Evolutionary conservation across 2,329 filamentous ascomycete genomes (phyloP).

Genomic region (Colletotrichum cereale): DNA sequence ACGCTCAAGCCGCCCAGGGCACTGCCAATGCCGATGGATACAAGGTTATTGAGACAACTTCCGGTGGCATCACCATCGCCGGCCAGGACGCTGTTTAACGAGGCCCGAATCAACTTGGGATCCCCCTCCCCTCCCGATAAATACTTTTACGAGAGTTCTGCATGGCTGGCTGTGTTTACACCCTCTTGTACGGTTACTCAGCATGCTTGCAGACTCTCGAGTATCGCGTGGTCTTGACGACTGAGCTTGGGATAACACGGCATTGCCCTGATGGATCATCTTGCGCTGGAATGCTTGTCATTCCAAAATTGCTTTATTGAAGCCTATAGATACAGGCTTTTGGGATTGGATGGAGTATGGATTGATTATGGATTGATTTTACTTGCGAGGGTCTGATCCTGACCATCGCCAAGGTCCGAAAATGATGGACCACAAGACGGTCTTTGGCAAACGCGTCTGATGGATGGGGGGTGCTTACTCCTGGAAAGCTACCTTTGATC

Average conservation of each 20-base stretch:
- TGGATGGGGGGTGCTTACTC: neutral
- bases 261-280: neutral
- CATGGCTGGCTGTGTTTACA: neutral
- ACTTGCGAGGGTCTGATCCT: neutral
- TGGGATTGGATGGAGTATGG: neutral
- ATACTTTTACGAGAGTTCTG: neutral
- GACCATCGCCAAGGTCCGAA: neutral
- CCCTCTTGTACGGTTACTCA: neutral
- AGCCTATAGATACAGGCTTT: neutral
- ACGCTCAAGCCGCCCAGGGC: constrained; percentile 81
- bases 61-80: constrained; percentile 59
- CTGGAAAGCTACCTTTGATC: neutral
- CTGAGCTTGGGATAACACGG: neutral
- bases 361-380: neutral
- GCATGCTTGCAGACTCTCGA: neutral
- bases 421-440: neutral
- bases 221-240: neutral
- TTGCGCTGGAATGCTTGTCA: neutral
- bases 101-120: too few species aligned
- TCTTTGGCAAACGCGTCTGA: neutral
- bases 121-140: neutral
- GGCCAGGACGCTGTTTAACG: constrained; percentile 10
- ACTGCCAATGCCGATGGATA: constrained; percentile 79
- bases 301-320: too few species aligned
- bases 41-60: constrained; percentile 82